Evolutionary conservation across 148 eudicot species (phyloP), one percentile per base, ranked within the genome.

Genomic region (Agrostemma githago): DNA sequence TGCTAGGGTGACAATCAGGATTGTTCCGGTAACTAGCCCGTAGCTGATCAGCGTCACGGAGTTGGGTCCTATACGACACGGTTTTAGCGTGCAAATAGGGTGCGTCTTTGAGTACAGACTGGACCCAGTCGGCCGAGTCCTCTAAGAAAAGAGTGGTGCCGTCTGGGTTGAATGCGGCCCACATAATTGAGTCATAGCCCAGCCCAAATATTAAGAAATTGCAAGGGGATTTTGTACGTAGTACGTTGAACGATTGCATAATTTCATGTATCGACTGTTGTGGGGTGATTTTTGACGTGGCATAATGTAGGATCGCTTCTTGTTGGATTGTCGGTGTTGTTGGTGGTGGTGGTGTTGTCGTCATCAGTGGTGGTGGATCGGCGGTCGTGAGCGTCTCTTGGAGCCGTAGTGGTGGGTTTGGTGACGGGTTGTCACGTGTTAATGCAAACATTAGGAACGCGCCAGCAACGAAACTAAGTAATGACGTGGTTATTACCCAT

Each of bases 161-260:
- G 65, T 64, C 59, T 5, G 84, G 78, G 82, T 85, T 85, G 7
- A 85, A 70, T 1, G 82, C 46, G 44, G 84, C 81, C 86, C 88
- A 85, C 88, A 85, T 85, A 6, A 79, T 39, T 8, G 86, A 83
- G 14, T 85, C 88, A 42, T 85, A 76, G 38, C 88, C 88, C 38
- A 85, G 74, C 66, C 88, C 88, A 14, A 81, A 85, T 0, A 85
- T 75, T 0, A 85, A 71, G 62, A 85, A 83, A 70, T 85, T 85
- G 71, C 86, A 83, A 0, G 88, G 88, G 4, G 79, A 20, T 3
- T 44, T 63, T 0, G 39, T 5, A 0, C 62, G 53, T 6, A 82
- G 67, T 0, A 83, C 88, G 37, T 83, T 66, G 42, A 82, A 76
- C 0, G 88, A 78, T 10, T 60, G 61, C n/a, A 78, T 70, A 38